phyloP scores from a whole-genome alignment of 169 alveolate genomes.

The Plasmodium billcollinsi region DNA sequence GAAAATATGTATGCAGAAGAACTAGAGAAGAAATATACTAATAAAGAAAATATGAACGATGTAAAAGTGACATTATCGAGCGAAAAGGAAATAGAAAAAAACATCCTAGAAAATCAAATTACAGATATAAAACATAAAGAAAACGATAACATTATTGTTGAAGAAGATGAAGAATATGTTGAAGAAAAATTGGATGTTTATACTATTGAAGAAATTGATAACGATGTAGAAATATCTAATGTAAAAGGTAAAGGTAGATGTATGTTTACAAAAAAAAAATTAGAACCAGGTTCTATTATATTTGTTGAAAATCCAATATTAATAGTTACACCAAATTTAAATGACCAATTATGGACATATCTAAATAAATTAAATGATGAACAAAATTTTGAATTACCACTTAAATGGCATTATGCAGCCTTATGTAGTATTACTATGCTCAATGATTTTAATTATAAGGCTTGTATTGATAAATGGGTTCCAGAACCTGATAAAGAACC shows the following conservation, averaged over 20 bases:
- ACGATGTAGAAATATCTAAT: conserved; percentile 83
- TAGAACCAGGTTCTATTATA: conserved; percentile 88
- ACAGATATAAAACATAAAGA: neutral
- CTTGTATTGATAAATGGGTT: conserved; percentile 81
- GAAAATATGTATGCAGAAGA: conserved; percentile 3
- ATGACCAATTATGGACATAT: conserved; percentile 81
- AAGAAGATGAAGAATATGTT: conserved; percentile 50
- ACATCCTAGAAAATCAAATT: neutral
- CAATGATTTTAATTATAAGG: conserved; percentile 74
- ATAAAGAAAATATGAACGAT: conserved; percentile 1
- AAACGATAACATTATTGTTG: neutral
- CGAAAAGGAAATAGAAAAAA: neutral
- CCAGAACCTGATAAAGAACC: conserved; percentile 85
- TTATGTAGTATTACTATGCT: conserved; percentile 80
- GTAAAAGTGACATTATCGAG: neutral
- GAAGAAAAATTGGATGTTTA: conserved; percentile 75
- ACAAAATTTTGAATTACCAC: conserved; percentile 83
- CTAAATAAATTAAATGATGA: conserved; percentile 78
- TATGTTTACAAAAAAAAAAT: conserved; percentile 81
- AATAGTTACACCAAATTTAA: conserved; percentile 84
- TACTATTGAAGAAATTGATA: conserved; percentile 77
- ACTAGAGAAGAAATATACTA: conserved; percentile 4
- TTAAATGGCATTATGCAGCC: conserved; percentile 92
- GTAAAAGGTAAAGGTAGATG: conserved; percentile 90
- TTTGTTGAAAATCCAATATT: conserved; percentile 87